A percentile compares a stretch with the other conserved stretches of the same genome.
Evolutionary conservation across 108 stramenopile species (phyloP).

Genomic region (Cyclostephanos invisitatus): DNA sequence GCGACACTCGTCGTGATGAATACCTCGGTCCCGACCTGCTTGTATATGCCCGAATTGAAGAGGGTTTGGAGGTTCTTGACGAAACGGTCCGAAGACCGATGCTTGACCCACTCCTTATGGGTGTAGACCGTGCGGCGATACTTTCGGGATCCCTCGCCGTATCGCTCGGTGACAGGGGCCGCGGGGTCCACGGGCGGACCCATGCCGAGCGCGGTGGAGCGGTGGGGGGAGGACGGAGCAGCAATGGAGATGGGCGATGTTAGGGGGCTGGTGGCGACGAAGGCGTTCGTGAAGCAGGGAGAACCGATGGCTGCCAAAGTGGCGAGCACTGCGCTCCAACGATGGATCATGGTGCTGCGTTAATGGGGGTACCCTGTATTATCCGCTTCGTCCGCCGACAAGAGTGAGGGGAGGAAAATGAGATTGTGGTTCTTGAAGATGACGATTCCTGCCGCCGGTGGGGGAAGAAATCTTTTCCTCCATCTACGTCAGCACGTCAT

Average conservation of each 20-base stretch:
- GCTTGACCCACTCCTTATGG: conserved; percentile 65
- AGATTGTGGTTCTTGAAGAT: not conserved
- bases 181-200: conserved; percentile 38
- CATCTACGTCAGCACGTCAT: too few relatives aligned
- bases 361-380: not conserved
- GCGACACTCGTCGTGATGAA: conserved; percentile 37
- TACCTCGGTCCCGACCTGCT: conserved; percentile 51
- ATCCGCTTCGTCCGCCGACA: too few relatives aligned
- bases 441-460: too few relatives aligned
- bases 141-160: conserved; percentile 55
- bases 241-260: conserved; percentile 11
- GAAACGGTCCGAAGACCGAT: conserved; percentile 61
- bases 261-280: conserved; percentile 14
- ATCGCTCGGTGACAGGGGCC: conserved; percentile 31
- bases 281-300: conserved; percentile 11
- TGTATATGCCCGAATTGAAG: conserved; percentile 55
- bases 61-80: conserved; percentile 44
- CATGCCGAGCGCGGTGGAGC: conserved; percentile 20
- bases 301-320: not conserved
- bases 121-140: conserved; percentile 69
- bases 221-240: not conserved
- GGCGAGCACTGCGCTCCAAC: conserved; percentile 18
- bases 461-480: too few relatives aligned
- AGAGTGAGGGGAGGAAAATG: not conserved
- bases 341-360: conserved; percentile 15